Evolutionary conservation across 306 rosid genomes (phyloP).

Genomic region (Rosa lucieae): DNA sequence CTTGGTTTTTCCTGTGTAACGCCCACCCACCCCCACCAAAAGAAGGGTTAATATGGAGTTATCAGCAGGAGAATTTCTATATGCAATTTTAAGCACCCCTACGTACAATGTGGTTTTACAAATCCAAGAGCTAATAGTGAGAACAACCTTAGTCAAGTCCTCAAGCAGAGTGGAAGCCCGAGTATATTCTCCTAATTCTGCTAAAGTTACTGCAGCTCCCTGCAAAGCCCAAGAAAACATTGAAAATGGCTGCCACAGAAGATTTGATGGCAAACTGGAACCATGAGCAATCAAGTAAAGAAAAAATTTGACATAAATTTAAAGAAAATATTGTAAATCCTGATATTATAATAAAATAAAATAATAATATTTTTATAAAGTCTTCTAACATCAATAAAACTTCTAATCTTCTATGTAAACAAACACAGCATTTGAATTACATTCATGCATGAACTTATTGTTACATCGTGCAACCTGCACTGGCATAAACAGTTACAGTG

Average conservation of each 20-base stretch:
- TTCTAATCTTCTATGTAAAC: neutral
- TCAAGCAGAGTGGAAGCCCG: slow-evolving; percentile 78
- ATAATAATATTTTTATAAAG: neutral
- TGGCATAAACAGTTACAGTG: neutral
- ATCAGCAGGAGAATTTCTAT: slow-evolving; percentile 2
- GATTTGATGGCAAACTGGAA: slow-evolving; percentile 9
- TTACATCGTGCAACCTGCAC: neutral
- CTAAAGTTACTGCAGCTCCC: slow-evolving; percentile 94
- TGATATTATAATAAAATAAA: neutral
- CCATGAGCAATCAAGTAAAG: neutral
- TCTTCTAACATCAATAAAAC: neutral
- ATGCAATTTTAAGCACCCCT: slow-evolving; percentile 19
- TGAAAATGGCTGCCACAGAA: slow-evolving; percentile 10
- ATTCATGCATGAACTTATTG: neutral
- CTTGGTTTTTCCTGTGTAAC: slow-evolving; percentile 59
- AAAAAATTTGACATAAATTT: neutral
- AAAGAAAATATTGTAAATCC: neutral
- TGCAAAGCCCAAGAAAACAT: slow-evolving; percentile 35
- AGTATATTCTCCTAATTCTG: slow-evolving; percentile 79
- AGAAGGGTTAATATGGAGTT: neutral
- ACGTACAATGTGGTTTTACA: slow-evolving; percentile 7
- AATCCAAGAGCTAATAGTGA: slow-evolving; percentile 11
- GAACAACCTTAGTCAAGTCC: slow-evolving; percentile 71
- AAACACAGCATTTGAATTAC: neutral
- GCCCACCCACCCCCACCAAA: slow-evolving; percentile 3